Evolutionary conservation across 495 filamentous ascomycete species (phyloP), one percentile per base, ranked within the genome.

Genomic region (Aspergillus sclerotioniger): DNA sequence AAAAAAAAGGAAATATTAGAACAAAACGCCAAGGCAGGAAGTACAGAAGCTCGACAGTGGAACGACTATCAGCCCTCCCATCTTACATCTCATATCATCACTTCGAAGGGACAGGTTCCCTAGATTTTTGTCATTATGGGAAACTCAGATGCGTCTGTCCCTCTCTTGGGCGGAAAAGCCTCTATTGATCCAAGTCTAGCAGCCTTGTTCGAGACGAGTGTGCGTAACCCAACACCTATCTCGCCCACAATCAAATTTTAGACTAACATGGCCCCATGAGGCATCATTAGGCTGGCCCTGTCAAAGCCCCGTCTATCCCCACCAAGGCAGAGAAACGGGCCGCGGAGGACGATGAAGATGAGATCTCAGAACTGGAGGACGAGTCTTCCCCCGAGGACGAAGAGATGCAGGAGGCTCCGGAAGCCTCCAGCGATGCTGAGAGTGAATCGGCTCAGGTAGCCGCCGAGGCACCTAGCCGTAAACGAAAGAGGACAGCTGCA

Each of bases 121-220:
- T 12, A 41, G 9, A 10, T 16, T 50, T 3, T 50, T 15, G 25
- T 16, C 47, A 28, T 31, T 7, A 50, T 50, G 47, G 47, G 25
- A 12, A 50, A 50, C 28, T 16, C 13, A n/a, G 47, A 50, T 41
- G 64, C 44, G 21, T 61, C 62, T 45, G 55, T 74, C 57, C 66
- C 76, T 28, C 69, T 80, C 50, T 60, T 79, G 16, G 66, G 67
- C 25, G 67, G 65, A 53, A 70, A 67, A 21, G 67, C 71, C 25
- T 56, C 81, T 59, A 79, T 95, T 61, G 90, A 97, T 75, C 87
- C 90, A 59, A 73, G 79, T 53, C 66, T 97, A 61, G 85, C 88
- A 59, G 87, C 89, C 49, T 80, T 97, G 25, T 97, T 97, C 72
- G 80, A 87, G 29, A 78, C 82, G 28, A 93, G 90, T 76, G 91